Conservation (phyloP, 108 stramenopile genomes). For the Stephanodiscus minutulus region DNA sequence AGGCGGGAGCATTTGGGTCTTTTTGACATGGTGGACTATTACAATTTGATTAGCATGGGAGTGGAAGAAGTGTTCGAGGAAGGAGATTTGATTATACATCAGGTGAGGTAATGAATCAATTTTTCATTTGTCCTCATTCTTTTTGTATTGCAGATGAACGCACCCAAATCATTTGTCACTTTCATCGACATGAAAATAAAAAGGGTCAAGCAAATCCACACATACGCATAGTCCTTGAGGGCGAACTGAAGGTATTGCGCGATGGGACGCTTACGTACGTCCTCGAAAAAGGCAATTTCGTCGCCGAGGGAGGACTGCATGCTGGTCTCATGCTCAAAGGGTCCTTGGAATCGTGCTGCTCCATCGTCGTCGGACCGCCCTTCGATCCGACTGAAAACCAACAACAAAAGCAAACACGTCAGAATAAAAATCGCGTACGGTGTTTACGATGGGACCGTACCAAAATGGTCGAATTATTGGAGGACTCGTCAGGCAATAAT, state of each 20-base stretch:
- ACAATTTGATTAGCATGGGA: slow-evolving; percentile 59
- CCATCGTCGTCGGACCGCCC: slow-evolving; percentile 29
- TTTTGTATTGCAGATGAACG: too few relatives aligned
- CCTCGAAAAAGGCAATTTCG: slow-evolving; percentile 79
- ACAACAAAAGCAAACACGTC: slow-evolving; percentile 7
- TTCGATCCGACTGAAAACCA: slow-evolving; percentile 1
- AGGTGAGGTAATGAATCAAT: slow-evolving; percentile 27
- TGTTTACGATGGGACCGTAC: slow-evolving; percentile 69
- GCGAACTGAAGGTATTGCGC: slow-evolving; percentile 64
- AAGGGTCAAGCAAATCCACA: slow-evolving; percentile 60
- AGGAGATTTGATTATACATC: slow-evolving; percentile 60
- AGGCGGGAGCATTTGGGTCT: slow-evolving; percentile 68
- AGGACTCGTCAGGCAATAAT: slow-evolving; percentile 37
- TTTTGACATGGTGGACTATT: slow-evolving; percentile 70
- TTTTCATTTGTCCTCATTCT: neutral
- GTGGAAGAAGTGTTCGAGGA: slow-evolving; percentile 48
- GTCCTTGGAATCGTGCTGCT: slow-evolving; percentile 65
- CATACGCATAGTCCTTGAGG: slow-evolving; percentile 73
- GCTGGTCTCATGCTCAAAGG: slow-evolving; percentile 76
- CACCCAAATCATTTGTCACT: too few relatives aligned
- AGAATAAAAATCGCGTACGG: slow-evolving; percentile 29
- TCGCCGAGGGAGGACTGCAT: slow-evolving; percentile 81
- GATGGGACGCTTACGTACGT: slow-evolving; percentile 76
- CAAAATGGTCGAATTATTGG: slow-evolving; percentile 66
- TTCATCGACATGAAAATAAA: too few relatives aligned